Evolutionary conservation across 1,284 basidiomycete genomes (phyloP).

Genomic region (Ganoderma lingzhi): DNA sequence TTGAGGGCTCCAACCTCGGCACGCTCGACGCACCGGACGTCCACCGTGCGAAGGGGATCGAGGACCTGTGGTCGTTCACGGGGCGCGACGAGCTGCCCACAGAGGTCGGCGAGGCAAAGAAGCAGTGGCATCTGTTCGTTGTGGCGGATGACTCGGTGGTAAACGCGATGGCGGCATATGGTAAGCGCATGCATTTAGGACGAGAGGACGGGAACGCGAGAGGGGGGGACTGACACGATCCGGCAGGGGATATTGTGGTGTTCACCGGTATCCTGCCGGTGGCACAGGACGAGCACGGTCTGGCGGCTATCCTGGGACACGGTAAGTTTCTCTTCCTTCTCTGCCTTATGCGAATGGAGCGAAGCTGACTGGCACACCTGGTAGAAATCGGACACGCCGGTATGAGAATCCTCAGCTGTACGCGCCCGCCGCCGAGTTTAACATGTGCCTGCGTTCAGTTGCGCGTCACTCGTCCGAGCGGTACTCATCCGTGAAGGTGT

Average conservation of each 20-base stretch:
- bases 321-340: slow-evolving; percentile 53
- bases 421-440: background rate
- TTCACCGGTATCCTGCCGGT: slow-evolving; percentile 92
- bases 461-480: slow-evolving; percentile 81
- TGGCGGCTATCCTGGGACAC: slow-evolving; percentile 90
- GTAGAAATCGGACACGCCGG: slow-evolving; percentile 90
- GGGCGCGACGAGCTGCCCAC: slow-evolving; percentile 30
- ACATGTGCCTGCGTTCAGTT: slow-evolving; percentile 51
- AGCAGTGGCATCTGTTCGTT: slow-evolving; percentile 82
- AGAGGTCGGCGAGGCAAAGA: slow-evolving; percentile 42
- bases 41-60: slow-evolving; percentile 13
- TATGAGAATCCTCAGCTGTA: slow-evolving; percentile 32
- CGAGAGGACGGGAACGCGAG: background rate
- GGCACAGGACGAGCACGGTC: slow-evolving; percentile 79
- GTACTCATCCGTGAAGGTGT: slow-evolving; percentile 65
- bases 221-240: background rate
- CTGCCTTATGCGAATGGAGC: background rate
- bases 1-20: slow-evolving; percentile 79
- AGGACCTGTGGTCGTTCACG: slow-evolving; percentile 31
- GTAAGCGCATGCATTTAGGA: slow-evolving; percentile 45
- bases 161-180: slow-evolving; percentile 86
- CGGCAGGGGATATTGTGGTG: slow-evolving; percentile 78
- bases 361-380: background rate
- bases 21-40: slow-evolving; percentile 50
- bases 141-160: slow-evolving; percentile 78